Percentiles rank a stretch among this genome's conserved stretches.
phyloP scores from a whole-genome alignment of 2,329 filamentous ascomycete species.

The Cytospora piceae region DNA sequence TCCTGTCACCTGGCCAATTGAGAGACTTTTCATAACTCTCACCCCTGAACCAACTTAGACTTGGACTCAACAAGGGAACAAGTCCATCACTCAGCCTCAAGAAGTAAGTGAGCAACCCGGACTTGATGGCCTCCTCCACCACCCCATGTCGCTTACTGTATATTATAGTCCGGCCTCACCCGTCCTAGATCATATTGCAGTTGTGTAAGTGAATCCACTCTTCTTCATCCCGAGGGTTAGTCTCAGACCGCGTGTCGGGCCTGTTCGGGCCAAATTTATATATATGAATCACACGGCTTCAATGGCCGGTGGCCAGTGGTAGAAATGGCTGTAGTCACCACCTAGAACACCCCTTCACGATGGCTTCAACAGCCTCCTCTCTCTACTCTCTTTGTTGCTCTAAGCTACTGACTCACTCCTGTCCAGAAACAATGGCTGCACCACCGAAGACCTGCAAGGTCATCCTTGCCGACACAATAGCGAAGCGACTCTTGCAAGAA shows the following conservation, averaged over 20 bases:
- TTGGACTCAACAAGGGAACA: background rate
- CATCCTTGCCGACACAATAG: slow-evolving; percentile 84
- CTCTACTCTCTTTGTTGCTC: slow-evolving; percentile 5
- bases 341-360: background rate
- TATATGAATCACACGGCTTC: slow-evolving; percentile 13
- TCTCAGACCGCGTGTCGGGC: background rate
- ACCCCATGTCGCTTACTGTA: background rate
- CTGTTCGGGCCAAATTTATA: slow-evolving; percentile 3
- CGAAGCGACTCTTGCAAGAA: slow-evolving; percentile 76
- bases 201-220: slow-evolving; percentile 30
- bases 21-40: background rate
- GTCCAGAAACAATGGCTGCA: slow-evolving; percentile 44
- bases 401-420: slow-evolving; percentile 22
- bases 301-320: background rate
- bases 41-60: slow-evolving; percentile 6
- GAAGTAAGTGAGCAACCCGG: background rate
- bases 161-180: slow-evolving; percentile 10
- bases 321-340: slow-evolving; percentile 11
- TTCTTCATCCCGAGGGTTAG: slow-evolving; percentile 6
- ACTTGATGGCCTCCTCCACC: background rate
- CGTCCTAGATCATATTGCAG: background rate
- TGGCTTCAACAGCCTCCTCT: slow-evolving; percentile 9
- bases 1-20: slow-evolving; percentile 10
- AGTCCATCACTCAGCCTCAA: background rate
- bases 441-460: slow-evolving; percentile 83